Conservation (phyloP, 345 rosid species). For the Arabis alpina region DNA sequence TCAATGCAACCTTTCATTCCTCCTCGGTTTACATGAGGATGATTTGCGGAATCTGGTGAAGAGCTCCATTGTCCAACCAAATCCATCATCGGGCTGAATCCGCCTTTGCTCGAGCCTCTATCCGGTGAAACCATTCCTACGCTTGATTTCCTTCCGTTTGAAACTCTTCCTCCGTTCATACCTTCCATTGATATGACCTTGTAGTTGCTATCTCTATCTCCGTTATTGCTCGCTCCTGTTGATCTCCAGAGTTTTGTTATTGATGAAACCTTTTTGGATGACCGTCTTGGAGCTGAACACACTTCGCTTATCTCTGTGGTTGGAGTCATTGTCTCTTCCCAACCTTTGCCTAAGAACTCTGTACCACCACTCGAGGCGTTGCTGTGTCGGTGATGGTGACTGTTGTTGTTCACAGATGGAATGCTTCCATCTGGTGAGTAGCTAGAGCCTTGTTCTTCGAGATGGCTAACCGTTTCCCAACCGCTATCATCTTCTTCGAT, state of each 20-base stretch:
- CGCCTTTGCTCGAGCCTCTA: constrained; percentile 63
- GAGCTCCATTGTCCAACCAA: constrained; percentile 76
- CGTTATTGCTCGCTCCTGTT: constrained; percentile 61
- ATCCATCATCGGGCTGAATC: constrained; percentile 66
- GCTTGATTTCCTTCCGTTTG: constrained; percentile 75
- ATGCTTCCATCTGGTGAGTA: constrained; percentile 75
- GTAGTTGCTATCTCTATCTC: constrained; percentile 63
- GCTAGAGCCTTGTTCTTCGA: constrained; percentile 89
- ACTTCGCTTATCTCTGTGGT: constrained; percentile 73
- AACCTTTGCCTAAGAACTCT: constrained; percentile 58
- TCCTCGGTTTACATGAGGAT: constrained; percentile 68
- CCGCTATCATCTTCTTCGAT: constrained; percentile 90
- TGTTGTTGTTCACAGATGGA: constrained; percentile 61
- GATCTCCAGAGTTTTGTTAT: constrained; percentile 87
- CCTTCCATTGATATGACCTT: constrained; percentile 74
- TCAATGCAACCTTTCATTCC: constrained; percentile 98
- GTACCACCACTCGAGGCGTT: constrained; percentile 66
- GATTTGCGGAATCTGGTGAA: constrained; percentile 69
- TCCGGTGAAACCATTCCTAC: constrained; percentile 65
- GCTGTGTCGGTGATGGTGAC: constrained; percentile 48
- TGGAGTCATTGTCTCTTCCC: constrained; percentile 65
- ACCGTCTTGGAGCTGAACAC: constrained; percentile 60
- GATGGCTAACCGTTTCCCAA: constrained; percentile 97
- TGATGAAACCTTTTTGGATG: constrained; percentile 70
- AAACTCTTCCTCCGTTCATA: constrained; percentile 67